Evolutionary conservation across 2,329 filamentous ascomycete species (phyloP).

Genomic region (Hypocrella siamensis): DNA sequence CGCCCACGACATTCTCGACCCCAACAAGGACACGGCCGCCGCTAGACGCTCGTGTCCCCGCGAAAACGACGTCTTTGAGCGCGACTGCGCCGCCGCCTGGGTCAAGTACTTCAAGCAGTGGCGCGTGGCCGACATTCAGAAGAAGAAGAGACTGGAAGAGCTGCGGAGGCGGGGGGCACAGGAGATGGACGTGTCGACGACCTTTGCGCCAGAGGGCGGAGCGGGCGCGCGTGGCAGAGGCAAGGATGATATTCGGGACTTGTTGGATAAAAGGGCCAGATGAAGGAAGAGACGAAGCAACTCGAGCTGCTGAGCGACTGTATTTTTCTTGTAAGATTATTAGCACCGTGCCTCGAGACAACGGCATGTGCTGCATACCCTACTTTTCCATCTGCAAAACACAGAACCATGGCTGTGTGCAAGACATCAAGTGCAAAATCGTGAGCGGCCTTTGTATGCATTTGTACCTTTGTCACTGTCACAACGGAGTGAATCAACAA

Average conservation of each 20-base stretch:
- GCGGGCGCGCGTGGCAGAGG: conserved; percentile 14
- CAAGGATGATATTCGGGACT: conserved; percentile 21
- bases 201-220: conserved; percentile 19
- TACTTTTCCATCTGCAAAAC: too few species aligned
- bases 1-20: conserved; percentile 63
- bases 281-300: conserved; percentile 3
- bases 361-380: too few species aligned
- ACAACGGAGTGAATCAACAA: too few species aligned
- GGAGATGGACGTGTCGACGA: conserved; percentile 31
- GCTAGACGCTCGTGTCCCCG: conserved; percentile 22
- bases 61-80: conserved; percentile 49
- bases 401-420: too few species aligned
- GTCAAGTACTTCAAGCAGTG: conserved; percentile 98
- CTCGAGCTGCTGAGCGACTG: too few species aligned
- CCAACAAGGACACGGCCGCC: conserved; percentile 25
- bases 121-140: conserved; percentile 80
- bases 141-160: conserved; percentile 61
- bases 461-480: too few species aligned
- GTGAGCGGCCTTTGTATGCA: too few species aligned
- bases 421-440: too few species aligned
- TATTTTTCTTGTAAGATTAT: too few species aligned
- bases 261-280: conserved; percentile 21
- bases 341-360: too few species aligned
- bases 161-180: conserved; percentile 59
- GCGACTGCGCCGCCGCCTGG: conserved; percentile 81